Evolutionary conservation across 257 asterid species (phyloP), one percentile per base, ranked within the genome.

Genomic region (Ligustrum vulgare): DNA sequence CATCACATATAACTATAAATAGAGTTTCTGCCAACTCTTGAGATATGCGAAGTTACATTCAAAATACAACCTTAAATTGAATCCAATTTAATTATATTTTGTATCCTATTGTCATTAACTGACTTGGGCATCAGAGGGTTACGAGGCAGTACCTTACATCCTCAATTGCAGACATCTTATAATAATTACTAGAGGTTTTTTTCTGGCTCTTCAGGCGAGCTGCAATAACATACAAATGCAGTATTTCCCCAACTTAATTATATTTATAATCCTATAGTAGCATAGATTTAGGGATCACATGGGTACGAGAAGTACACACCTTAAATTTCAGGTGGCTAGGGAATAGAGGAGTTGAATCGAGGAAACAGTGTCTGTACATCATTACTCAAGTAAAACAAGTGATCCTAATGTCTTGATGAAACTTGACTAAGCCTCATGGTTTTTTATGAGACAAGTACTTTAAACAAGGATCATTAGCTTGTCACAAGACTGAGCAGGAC

Each of bases 401-500:
- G 33, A 23, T 4, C 32, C 66, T 58, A 58, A 20, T 58, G 31
- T 5, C 66, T 58, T 8, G 66, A 28, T 58, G 66, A 58, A 58
- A 58, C 33, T 58, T 22, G 32, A 58, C 32, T 22, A 20, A 22
- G 66, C 32, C 32, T 58, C 13, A 0, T 58, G 63, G 66, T 58
- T 58, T 51, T n/a, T 58, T 7, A 11, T 58, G 66, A 22, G 15
- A 32, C 25, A 11, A 58, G 33, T 58, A 22, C 31, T 58, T 58
- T 2, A 58, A 58, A 58, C 6, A 58, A 58, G 25, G 66, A 20
- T 18, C 8, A 8, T 58, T 62, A 67, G 70, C 34, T 74, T 51
- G 6, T 15, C 68, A 68, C 32, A 82, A 67, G 32, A 58, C 62
- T 51, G 31, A 25, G 56, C 77, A 35, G 62, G 64, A 69, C 49